Base-by-base conservation (phyloP, 2,329 filamentous ascomycete genomes). In the Colletotrichum sp. region DNA sequence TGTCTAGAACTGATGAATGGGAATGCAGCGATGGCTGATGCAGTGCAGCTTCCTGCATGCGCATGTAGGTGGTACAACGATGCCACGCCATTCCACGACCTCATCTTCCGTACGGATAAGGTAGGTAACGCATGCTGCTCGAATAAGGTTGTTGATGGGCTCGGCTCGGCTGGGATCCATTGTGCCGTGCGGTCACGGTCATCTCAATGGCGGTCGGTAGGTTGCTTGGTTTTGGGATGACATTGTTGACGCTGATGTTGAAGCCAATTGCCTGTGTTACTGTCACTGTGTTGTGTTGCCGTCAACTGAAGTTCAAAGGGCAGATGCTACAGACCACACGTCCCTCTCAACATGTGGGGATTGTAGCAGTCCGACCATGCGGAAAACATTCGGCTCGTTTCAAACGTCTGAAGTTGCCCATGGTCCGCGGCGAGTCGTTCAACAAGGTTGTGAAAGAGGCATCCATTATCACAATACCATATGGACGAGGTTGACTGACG, bases 1-100 rank as follows among this genome's bases (percentile, higher is more conserved):
- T 43, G 24, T 34, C 36, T 7, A 71, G 13, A 56, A 30, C 62
- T 61, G 62, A 43, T 74, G 62, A 62, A 62, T 52, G 26, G 55
- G 68, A 67, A 61, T 66, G 62, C 68, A 13, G 52, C 68, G 62
- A 66, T 67, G 69, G 62, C 38, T 67, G 69, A 61, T 66, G 56
- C 26, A 21, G 38, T 72, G 72, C 69, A 68, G 43, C 52, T 61
- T 71, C 36, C 69, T 72, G 68, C 68, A 75, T 72, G 55, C 62
- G 14, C 56, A 55, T 67, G 73, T 72, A 62, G 32, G 62, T 72
- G 62, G 63, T 68, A 75, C 69, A 63, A 63, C 32, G 38, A 66
- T 67, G 62, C 14, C 56, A 62, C 26, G 58, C 43, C 59, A 52
- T 56, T 38, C 30, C 34, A 62, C 26, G 16, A 69, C 68, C 18